Evolutionary conservation across 176 grass and related monocot genomes (phyloP), one percentile per base, ranked within the genome.

Genomic region (Triticum turgidum): DNA sequence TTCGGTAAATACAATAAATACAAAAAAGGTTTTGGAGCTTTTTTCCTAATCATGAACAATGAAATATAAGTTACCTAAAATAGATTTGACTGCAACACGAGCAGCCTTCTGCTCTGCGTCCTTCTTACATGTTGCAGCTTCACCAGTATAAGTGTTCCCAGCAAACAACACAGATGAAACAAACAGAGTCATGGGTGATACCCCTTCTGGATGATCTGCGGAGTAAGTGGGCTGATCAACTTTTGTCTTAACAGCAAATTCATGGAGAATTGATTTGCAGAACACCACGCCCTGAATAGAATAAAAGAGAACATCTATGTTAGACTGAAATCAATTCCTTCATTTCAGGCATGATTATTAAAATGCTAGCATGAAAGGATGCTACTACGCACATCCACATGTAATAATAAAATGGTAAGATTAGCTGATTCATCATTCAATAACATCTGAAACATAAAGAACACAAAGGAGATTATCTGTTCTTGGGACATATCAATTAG

Each of bases 241-340:
- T 61, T 86, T 86, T 77, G 65, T 82, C 64, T 94, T 93, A 32
- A 69, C 81, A 72, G 82, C 7, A 79, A 88, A 94, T 85, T 97
- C 95, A 69, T 94, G 7, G 65, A 97, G 87, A 73, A 97, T 94
- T 56, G 89, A 88, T 79, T 97, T 97, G 83, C 82, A 89, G 38
- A 90, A 84, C 27, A 87, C 9, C 7, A 58, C 9, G 61, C 35
- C 75, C 89, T 90, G 61, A 75, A 83, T 21, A 29, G n/a, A 84
- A 85, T 24, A 79, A 81, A 76, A 80, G 73, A 3, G n/a, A 58
- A 85, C 4, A 27, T 14, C 29, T 29, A 14, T 65, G 61, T 59
- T 84, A 89, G 58, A 73, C 21, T 59, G 33, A 44, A 62, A 38
- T 33, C 42, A 82, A 82, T 34, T 69, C 41, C 42, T 70, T 82